Evolutionary conservation across 192 early-diverging fungal species (phyloP).

Genomic region (Backusella tarrabulga): DNA sequence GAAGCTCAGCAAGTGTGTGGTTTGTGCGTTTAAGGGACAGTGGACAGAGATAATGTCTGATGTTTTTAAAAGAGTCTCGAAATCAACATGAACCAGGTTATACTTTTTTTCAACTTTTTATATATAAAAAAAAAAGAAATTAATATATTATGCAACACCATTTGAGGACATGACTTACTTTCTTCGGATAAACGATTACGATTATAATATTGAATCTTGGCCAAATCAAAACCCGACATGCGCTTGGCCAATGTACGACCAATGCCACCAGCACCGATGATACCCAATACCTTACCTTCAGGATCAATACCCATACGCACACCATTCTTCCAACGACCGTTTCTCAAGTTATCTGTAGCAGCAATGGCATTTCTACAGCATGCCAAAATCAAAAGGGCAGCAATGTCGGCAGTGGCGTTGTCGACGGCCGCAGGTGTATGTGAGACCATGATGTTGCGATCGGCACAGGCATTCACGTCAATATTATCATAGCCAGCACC

Average conservation of each 20-base stretch:
- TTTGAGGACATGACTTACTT: constrained; percentile 21
- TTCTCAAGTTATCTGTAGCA: constrained; percentile 27
- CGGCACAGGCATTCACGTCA: constrained; percentile 35
- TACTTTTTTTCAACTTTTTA: constrained; percentile 43
- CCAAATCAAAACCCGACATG: constrained; percentile 47
- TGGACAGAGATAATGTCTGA: constrained; percentile 49
- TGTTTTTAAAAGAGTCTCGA: constrained; percentile 47
- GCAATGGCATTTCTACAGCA: constrained; percentile 43
- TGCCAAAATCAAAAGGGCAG: constrained; percentile 45
- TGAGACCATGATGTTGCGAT: constrained; percentile 36
- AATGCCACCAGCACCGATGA: constrained; percentile 51
- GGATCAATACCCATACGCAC: constrained; percentile 37
- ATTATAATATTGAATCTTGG: constrained; percentile 44
- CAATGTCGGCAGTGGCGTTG: constrained; percentile 42
- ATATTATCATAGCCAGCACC: constrained; percentile 42
- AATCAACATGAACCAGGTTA: constrained; percentile 42
- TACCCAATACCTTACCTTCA: constrained; percentile 40
- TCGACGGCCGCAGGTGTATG: constrained; percentile 42
- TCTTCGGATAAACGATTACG: constrained; percentile 39
- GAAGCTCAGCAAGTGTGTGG: constrained; percentile 37
- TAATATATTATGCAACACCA: no score
- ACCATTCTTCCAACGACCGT: constrained; percentile 32
- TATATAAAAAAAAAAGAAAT: background rate
- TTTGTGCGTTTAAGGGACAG: constrained; percentile 40
- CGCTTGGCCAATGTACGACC: constrained; percentile 52